These are phyloP conservation scores for Kluyveromyces nonfermentans DNA, from an alignment of 805 yeast genomes.

Conservation along the genomic window DNA sequence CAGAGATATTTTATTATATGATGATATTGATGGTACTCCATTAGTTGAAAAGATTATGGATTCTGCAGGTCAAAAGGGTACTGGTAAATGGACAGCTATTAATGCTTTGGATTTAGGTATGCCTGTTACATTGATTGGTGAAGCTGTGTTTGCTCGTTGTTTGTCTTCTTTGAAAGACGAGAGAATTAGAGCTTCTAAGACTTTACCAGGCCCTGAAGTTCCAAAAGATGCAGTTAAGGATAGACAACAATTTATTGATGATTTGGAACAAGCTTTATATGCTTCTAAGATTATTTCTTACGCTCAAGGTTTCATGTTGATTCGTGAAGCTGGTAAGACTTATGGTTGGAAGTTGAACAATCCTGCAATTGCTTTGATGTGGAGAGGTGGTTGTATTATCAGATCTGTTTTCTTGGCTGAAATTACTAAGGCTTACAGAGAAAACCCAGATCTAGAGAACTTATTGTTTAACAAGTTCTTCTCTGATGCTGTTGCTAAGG, in stretches of 20 bases:
- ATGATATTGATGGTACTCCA: slow-evolving; percentile 87
- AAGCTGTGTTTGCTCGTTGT: slow-evolving; percentile 96
- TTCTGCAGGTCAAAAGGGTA: slow-evolving; percentile 98
- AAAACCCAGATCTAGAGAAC: slow-evolving; percentile 89
- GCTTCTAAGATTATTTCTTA: slow-evolving; percentile 98
- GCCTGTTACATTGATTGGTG: slow-evolving; percentile 97
- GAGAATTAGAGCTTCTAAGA: slow-evolving; percentile 76
- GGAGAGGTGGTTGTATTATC: slow-evolving; percentile 99
- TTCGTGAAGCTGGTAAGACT: slow-evolving; percentile 95
- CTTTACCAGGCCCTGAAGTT: slow-evolving; percentile 70
- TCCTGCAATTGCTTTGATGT: slow-evolving; percentile 98
- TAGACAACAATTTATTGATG: slow-evolving; percentile 77
- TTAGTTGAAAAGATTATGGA: slow-evolving; percentile 94
- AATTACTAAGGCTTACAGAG: slow-evolving; percentile 93
- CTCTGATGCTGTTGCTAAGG: slow-evolving; percentile 81
- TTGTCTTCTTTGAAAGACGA: slow-evolving; percentile 86
- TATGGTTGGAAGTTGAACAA: slow-evolving; percentile 95
- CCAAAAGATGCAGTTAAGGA: slow-evolving; percentile 59
- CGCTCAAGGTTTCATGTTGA: slow-evolving; percentile 99
- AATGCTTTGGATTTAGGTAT: slow-evolving; percentile 95
- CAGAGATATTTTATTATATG: slow-evolving; percentile 82
- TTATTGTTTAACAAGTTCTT: slow-evolving; percentile 93
- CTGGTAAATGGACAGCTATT: slow-evolving; percentile 99
- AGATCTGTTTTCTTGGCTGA: slow-evolving; percentile 97
- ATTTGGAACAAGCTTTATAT: slow-evolving; percentile 94